Percentiles rank a stretch among this genome's conserved stretches.
phyloP scores from a whole-genome alignment of 108 stramenopile species.

The Stephanodiscus triporus region DNA sequence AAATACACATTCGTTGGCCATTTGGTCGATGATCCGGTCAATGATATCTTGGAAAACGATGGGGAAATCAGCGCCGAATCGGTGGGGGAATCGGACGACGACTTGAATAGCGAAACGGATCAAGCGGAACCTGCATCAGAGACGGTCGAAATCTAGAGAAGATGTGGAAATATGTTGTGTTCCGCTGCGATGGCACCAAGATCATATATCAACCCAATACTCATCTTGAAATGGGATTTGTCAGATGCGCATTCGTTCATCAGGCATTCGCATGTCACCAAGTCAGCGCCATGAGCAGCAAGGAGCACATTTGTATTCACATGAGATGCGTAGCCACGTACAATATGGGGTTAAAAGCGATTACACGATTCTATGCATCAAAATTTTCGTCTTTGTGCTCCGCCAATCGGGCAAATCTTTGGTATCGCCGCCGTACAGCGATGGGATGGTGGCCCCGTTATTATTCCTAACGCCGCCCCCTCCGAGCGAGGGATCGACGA shows the following conservation, averaged over 20 bases:
- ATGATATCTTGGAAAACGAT: conserved; percentile 31
- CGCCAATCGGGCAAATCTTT: conserved; percentile 49
- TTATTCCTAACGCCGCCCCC: conserved; percentile 8
- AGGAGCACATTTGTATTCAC: too few species aligned
- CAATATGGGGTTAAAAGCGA: too few species aligned
- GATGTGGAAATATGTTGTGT: conserved; percentile 3
- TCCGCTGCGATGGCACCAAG: too few species aligned
- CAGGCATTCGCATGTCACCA: too few species aligned
- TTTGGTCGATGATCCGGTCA: conserved; percentile 44
- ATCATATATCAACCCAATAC: too few species aligned
- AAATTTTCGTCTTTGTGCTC: conserved; percentile 49
- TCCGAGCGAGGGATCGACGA: conserved; percentile 43
- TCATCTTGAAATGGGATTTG: background rate
- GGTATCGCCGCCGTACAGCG: conserved; percentile 27
- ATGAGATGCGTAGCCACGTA: too few species aligned
- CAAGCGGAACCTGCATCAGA: conserved; percentile 8
- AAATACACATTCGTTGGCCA: conserved; percentile 76
- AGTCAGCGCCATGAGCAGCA: too few species aligned
- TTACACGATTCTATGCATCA: conserved; percentile 28
- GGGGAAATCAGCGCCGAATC: conserved; percentile 13
- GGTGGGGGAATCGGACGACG: conserved; percentile 4
- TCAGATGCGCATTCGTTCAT: too few species aligned
- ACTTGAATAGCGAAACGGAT: background rate
- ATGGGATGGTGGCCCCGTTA: conserved; percentile 15
- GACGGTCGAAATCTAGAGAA: background rate